Evolutionary conservation across 148 eudicot genomes (phyloP).

Genomic region (Dianthus caryophyllus): DNA sequence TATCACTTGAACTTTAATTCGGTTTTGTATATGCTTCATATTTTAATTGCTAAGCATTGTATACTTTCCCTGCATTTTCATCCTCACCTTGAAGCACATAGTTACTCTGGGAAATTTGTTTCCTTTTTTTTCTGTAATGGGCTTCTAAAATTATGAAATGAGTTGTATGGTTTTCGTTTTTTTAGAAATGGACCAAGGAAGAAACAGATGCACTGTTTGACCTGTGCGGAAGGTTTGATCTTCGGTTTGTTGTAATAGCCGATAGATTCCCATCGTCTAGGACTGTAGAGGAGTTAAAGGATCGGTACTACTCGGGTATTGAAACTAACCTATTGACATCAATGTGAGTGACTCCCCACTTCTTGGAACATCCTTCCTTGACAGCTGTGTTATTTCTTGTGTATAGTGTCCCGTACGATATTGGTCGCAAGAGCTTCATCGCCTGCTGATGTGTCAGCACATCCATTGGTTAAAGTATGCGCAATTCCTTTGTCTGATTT

Average conservation of each 20-base stretch:
- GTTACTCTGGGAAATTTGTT: not conserved
- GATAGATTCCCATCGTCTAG: slow-evolving; percentile 77
- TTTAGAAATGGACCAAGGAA: slow-evolving; percentile 83
- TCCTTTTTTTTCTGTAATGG: no score
- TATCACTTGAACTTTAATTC: slow-evolving; percentile 10
- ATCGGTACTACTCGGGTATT: slow-evolving; percentile 85
- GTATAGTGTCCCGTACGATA: slow-evolving; percentile 60
- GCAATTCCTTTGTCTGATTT: not conserved
- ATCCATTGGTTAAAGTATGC: slow-evolving; percentile 78
- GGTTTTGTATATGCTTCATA: not conserved
- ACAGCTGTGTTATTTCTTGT: slow-evolving; percentile 11
- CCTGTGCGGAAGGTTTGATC: slow-evolving; percentile 75
- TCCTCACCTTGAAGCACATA: not conserved
- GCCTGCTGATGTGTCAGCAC: slow-evolving; percentile 64
- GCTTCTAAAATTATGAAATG: not conserved
- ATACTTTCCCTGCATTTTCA: not conserved
- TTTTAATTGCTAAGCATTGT: not conserved
- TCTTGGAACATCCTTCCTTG: not conserved
- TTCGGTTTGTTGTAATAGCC: slow-evolving; percentile 73
- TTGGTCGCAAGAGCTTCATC: slow-evolving; percentile 79
- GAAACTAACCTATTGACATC: slow-evolving; percentile 9
- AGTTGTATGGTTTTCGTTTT: slow-evolving; percentile 1
- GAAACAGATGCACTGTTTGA: slow-evolving; percentile 92
- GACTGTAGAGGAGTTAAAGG: slow-evolving; percentile 81
- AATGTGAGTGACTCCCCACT: not conserved